These are phyloP conservation scores for Citrus mangshanensis DNA, from an alignment of 345 rosid genomes.

Conservation along the genomic window DNA sequence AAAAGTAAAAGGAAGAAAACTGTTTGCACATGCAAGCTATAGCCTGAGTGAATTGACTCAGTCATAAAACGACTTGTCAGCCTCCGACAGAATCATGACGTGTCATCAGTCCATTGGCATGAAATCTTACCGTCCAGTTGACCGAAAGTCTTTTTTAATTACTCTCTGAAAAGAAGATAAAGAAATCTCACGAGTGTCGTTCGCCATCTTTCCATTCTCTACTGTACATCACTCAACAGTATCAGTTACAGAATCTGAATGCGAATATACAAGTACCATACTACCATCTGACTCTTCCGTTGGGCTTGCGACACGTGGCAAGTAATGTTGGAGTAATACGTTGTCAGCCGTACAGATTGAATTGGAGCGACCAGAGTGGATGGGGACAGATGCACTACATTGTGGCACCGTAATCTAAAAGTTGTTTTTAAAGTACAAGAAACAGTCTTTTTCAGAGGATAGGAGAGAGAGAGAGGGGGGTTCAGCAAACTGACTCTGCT, in stretches of 20 bases:
- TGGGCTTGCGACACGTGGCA: neutral
- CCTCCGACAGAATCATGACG: neutral
- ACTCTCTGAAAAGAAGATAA: slow-evolving; percentile 1
- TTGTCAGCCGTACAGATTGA: neutral
- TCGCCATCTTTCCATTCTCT: neutral
- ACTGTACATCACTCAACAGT: neutral
- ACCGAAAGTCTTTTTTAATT: neutral
- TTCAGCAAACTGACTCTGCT: slow-evolving; percentile 7
- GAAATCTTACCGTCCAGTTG: neutral
- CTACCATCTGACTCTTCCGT: neutral
- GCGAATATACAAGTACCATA: neutral
- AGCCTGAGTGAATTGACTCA: neutral
- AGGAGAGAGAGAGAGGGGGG: neutral
- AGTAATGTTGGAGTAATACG: too few species aligned
- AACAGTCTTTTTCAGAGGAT: slow-evolving; percentile 11
- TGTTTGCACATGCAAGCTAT: neutral
- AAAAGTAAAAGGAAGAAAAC: neutral
- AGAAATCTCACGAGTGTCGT: neutral
- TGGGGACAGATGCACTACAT: slow-evolving; percentile 2
- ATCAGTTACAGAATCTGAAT: neutral
- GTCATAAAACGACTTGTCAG: neutral
- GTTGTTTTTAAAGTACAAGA: slow-evolving; percentile 15
- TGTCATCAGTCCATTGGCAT: neutral
- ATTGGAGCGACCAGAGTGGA: neutral
- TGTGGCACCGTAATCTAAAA: neutral